Evolutionary conservation across 208 protist species (phyloP).

Genomic region (Acanthamoeba castellanii): DNA sequence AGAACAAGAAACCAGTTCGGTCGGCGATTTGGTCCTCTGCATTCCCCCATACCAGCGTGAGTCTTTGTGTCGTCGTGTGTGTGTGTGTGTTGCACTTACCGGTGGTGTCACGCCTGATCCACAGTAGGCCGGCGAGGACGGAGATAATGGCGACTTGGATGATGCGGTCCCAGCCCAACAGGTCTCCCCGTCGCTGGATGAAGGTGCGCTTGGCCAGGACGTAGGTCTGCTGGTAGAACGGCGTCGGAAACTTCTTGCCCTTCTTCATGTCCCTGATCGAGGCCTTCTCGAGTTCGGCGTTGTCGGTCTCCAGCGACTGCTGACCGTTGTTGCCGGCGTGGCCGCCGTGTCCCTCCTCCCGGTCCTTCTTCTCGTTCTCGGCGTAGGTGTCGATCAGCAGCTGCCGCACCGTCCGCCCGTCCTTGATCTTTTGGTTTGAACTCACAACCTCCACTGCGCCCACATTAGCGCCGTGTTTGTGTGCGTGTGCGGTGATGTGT

Average conservation of each 20-base stretch:
- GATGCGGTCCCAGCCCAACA: conserved; percentile 60
- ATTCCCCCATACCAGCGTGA: no score
- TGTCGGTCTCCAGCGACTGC: neutral
- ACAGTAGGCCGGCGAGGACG: conserved; percentile 77
- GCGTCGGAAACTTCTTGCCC: neutral
- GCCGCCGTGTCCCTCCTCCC: neutral
- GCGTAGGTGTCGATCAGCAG: conserved; percentile 31
- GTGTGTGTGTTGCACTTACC: neutral
- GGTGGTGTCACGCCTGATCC: conserved; percentile 52
- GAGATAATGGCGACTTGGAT: conserved; percentile 72
- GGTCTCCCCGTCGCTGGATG: conserved; percentile 69
- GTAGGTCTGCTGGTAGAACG: conserved; percentile 70
- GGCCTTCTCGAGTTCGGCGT: neutral
- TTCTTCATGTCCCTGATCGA: neutral
- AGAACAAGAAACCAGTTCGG: conserved; percentile 74
- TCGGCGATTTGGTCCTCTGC: neutral
- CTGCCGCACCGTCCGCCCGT: conserved; percentile 38
- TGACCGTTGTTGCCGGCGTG: neutral
- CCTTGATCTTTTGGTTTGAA: neutral
- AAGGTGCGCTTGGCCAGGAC: conserved; percentile 74
- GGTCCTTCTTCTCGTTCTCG: conserved; percentile 15
- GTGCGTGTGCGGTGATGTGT: neutral
- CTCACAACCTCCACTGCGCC: conserved; percentile 45
- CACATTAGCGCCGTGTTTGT: neutral
- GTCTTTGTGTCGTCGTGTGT: no score